A percentile compares a stretch with the other conserved stretches of the same genome.
These are phyloP conservation scores for Gaeumannomyces sp. DNA, from an alignment of 2,329 filamentous ascomycete genomes.

Conservation along the genomic window DNA sequence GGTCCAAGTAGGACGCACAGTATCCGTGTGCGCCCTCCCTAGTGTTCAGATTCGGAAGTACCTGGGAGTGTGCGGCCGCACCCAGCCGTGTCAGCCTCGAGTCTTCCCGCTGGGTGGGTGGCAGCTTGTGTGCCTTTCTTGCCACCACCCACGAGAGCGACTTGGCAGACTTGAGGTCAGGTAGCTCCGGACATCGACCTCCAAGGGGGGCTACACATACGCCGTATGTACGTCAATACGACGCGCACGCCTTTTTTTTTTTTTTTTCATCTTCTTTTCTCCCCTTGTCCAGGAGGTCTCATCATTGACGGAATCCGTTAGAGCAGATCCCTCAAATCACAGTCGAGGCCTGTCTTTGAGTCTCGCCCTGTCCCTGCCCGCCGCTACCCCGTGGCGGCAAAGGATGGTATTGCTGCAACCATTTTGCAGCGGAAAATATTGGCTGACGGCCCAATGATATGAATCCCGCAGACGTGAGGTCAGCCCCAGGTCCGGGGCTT, in stretches of 20 bases:
- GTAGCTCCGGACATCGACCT: background rate
- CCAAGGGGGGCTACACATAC: background rate
- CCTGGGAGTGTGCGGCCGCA: no score
- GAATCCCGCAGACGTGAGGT: background rate
- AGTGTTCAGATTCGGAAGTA: no score
- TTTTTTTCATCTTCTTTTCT: background rate
- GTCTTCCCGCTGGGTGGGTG: no score
- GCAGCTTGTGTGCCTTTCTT: no score
- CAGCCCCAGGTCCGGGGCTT: no score
- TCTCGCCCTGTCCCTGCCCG: background rate
- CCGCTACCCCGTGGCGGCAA: background rate
- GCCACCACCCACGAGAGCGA: no score
- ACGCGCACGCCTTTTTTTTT: background rate
- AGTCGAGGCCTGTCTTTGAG: background rate
- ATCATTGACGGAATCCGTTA: background rate
- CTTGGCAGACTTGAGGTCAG: no score
- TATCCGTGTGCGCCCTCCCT: no score
- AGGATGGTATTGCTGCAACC: background rate
- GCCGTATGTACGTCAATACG: background rate
- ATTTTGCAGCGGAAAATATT: background rate
- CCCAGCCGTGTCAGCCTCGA: no score
- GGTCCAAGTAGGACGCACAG: background rate
- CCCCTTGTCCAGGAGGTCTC: background rate
- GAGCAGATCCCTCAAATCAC: background rate
- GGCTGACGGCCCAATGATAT: background rate